phyloP scores from a whole-genome alignment of 1,139 yeast genomes.

The Candida sp. region DNA sequence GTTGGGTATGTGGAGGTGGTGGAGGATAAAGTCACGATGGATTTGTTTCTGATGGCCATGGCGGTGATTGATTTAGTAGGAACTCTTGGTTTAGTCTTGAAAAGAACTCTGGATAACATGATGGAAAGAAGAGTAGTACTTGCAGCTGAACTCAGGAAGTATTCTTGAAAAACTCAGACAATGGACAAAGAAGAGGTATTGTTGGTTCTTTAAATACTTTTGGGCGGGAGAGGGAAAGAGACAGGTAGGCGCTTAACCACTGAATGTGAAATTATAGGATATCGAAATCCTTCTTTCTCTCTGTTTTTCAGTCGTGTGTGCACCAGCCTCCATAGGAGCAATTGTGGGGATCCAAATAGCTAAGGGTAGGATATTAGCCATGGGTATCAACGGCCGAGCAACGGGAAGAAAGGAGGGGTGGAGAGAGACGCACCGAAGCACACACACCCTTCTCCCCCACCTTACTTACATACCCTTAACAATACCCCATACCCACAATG shows the following conservation, averaged over 20 bases:
- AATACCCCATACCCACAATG: too few relatives aligned
- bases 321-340: not conserved
- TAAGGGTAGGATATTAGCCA: not conserved
- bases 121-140: not conserved
- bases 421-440: not conserved
- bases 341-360: not conserved
- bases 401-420: not conserved
- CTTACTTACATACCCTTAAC: not conserved
- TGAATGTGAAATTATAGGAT: constrained; percentile 5
- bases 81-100: constrained; percentile 5
- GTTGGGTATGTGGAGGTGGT: constrained; percentile 47
- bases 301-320: not conserved
- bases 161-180: too few relatives aligned
- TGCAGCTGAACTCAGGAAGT: too few relatives aligned
- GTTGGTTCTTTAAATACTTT: not conserved
- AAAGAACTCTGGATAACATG: constrained; percentile 18
- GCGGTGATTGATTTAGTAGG: not conserved
- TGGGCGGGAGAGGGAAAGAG: too few relatives aligned
- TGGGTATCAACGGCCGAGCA: constrained; percentile 1
- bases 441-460: not conserved
- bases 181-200: not conserved
- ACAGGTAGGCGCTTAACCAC: not conserved
- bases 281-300: constrained; percentile 3
- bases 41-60: constrained; percentile 19
- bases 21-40: constrained; percentile 32